Base-by-base conservation (phyloP, 768 basidiomycete species). In the Phaffia tasmanica region DNA sequence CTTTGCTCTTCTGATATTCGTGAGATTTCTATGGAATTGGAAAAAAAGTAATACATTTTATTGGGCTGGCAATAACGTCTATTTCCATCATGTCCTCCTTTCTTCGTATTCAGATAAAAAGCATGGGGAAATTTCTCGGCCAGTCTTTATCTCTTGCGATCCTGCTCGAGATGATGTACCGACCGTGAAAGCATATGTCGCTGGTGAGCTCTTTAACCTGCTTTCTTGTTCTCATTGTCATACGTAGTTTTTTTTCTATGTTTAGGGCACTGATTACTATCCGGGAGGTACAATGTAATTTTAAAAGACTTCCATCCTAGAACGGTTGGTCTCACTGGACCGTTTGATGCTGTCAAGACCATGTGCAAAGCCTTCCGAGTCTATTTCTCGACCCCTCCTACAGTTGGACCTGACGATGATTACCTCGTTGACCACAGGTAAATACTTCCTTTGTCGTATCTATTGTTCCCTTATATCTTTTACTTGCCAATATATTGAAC, bases 291-390 rank as follows among this genome's bases (percentile, higher is more conserved):
- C 11, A 2, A 25, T 23, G 66, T 72, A 64, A 18, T 57, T 16
- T 85, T 46, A 51, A n/a, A 18, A 74, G 95, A 99, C 73, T 98
- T 99, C 77, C 93, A 98, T 75, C 86, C 91, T 1, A 83, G 86
- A 14, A 86, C 94, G 72, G 77, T 91, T 51, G 95, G 94, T 15
- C 82, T 98, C 58, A 86, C 86, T 1, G 95, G 95, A 21, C 79
- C 85, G n/a, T 97, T 90, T 73, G 83, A 83, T 21, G 81, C 83
- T 21, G 86, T 86, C 70, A 98, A 98, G 76, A 81, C 85, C 30
- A 83, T 86, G 27, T 98, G 94, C 81, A 94, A 91, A 76, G 85
- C 87, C 30, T 99, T 94, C 76, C 87, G 95, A 50, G 95, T 99
- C 51, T 99, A 99, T 77, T 99, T 99, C 80, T 95, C 91, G 7